Percentiles rank a stretch among this genome's conserved stretches.
Evolutionary conservation across 2,329 filamentous ascomycete genomes (phyloP).

Genomic region (Clonostachys chloroleuca): DNA sequence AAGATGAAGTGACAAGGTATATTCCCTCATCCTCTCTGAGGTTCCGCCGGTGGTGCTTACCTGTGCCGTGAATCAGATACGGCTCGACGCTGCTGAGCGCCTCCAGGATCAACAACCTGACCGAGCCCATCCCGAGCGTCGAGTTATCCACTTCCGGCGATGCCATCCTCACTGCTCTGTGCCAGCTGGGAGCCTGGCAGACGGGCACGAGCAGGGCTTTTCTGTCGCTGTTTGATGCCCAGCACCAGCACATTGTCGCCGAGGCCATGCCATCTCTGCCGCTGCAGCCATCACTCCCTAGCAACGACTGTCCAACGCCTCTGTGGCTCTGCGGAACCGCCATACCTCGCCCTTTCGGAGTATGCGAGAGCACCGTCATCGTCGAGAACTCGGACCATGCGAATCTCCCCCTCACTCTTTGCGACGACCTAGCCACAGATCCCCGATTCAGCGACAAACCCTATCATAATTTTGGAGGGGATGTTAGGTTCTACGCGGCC

Average conservation of each 20-base stretch:
- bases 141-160: constrained; percentile 20
- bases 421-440: constrained; percentile 24
- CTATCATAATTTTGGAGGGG: constrained; percentile 11
- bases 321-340: constrained; percentile 22
- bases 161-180: constrained; percentile 38
- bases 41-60: too few relatives aligned
- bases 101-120: constrained; percentile 13
- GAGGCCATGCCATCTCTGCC: constrained; percentile 39
- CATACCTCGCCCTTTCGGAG: constrained; percentile 18
- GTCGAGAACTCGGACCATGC: neutral
- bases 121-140: constrained; percentile 10
- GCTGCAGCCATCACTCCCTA: constrained; percentile 14
- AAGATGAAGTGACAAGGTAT: too few relatives aligned
- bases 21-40: too few relatives aligned
- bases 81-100: constrained; percentile 5
- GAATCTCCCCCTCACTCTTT: constrained; percentile 21
- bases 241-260: constrained; percentile 43
- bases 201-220: constrained; percentile 34
- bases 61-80: neutral
- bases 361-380: constrained; percentile 14
- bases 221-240: constrained; percentile 45
- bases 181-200: constrained; percentile 40
- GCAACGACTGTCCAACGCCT: constrained; percentile 3
- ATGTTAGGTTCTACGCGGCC: constrained; percentile 29
- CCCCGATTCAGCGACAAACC: constrained; percentile 17